These are phyloP conservation scores for Wickerhamiella pararugosa DNA, from an alignment of 1,139 yeast genomes.

Conservation along the genomic window DNA sequence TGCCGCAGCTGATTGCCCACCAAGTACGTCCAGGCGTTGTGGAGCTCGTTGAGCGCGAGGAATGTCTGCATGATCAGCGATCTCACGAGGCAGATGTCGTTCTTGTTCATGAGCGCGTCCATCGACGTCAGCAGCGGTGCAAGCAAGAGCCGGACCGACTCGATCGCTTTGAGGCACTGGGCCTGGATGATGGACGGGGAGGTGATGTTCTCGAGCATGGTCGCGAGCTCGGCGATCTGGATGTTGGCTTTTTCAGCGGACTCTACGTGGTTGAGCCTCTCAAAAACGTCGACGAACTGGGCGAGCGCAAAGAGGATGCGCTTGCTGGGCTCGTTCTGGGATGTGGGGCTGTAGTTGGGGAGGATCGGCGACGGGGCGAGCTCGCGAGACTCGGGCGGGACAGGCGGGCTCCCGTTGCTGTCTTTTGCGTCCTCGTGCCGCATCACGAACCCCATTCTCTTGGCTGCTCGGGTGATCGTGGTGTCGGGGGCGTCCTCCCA, in stretches of 20 bases:
- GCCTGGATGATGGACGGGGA: not conserved
- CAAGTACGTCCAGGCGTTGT: constrained; percentile 51
- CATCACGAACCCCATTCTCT: constrained; percentile 52
- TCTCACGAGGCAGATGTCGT: constrained; percentile 54
- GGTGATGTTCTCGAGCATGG: too few species aligned
- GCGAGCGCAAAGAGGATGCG: constrained; percentile 5
- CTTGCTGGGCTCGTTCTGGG: constrained; percentile 1
- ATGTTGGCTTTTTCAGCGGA: not conserved
- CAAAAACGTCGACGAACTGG: not conserved
- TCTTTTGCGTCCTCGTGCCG: constrained; percentile 6
- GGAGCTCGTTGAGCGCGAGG: constrained; percentile 62
- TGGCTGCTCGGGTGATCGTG: constrained; percentile 32
- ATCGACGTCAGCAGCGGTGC: not conserved
- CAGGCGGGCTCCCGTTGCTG: too few species aligned
- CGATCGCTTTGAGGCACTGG: constrained; percentile 1
- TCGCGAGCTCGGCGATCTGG: constrained; percentile 3
- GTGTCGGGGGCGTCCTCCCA: not conserved
- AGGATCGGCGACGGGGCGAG: too few species aligned
- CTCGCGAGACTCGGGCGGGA: too few species aligned
- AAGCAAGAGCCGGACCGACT: constrained; percentile 22
- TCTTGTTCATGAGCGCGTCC: not conserved
- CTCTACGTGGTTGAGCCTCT: not conserved
- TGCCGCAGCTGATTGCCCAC: not conserved
- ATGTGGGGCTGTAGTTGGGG: too few species aligned
- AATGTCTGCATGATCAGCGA: constrained; percentile 55